phyloP scores from a whole-genome alignment of 164 flowering plant species.

The Berberis vulgaris region DNA sequence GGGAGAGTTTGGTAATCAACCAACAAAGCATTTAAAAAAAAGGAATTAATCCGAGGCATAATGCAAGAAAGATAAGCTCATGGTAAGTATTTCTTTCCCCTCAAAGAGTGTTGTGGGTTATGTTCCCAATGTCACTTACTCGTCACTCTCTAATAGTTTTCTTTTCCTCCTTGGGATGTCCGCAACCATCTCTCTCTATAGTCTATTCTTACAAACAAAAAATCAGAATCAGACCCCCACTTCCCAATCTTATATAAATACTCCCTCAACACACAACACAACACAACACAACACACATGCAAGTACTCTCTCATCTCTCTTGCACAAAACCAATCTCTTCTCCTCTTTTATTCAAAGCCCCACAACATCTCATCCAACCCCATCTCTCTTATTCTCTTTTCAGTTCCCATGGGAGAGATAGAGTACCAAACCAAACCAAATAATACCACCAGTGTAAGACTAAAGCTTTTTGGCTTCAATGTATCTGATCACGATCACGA shows the following conservation, averaged over 20 bases:
- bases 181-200: conserved; percentile 31
- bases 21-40: no score
- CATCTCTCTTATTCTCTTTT: neutral
- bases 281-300: conserved; percentile 17
- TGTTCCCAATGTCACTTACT: conserved; percentile 29
- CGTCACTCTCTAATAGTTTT: no score
- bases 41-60: neutral
- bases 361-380: neutral
- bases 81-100: conserved; percentile 8
- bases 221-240: neutral
- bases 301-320: conserved; percentile 9
- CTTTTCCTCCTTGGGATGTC: conserved; percentile 49
- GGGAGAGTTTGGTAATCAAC: no score
- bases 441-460: conserved; percentile 17
- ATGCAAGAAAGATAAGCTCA: conserved; percentile 16
- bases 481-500: conserved; percentile 19
- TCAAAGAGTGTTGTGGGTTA: conserved; percentile 32
- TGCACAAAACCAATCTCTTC: neutral
- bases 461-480: conserved; percentile 81
- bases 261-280: conserved; percentile 1
- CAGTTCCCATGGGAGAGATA: conserved; percentile 34
- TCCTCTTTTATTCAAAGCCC: neutral
- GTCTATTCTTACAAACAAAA: neutral
- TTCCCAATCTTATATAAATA: conserved; percentile 24
- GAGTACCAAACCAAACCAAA: conserved; percentile 24